phyloP scores from a whole-genome alignment of 345 rosid species.

The Hevea brasiliensis region DNA sequence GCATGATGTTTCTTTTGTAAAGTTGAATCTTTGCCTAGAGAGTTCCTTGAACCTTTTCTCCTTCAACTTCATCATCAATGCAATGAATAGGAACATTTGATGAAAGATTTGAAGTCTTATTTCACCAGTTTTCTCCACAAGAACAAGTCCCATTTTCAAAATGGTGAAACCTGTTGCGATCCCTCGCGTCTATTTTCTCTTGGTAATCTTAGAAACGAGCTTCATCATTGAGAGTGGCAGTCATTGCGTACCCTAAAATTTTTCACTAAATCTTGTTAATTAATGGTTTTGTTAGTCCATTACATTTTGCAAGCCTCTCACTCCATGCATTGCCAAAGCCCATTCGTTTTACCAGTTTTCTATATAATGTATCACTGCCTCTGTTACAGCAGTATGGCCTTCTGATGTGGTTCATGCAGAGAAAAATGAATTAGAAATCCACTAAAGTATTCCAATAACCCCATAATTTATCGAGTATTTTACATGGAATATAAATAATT shows the following conservation, averaged over 20 bases:
- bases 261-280: slow-evolving; percentile 35
- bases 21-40: no score
- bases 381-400: slow-evolving; percentile 40
- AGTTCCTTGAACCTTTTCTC: no score
- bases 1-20: no score
- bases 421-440: no score
- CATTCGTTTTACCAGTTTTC: slow-evolving; percentile 36
- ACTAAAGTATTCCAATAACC: no score
- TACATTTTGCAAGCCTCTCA: slow-evolving; percentile 44
- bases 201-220: slow-evolving; percentile 32
- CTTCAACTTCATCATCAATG: no score
- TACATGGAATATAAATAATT: no score
- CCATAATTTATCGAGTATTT: no score
- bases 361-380: slow-evolving; percentile 38
- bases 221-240: slow-evolving; percentile 42
- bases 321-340: slow-evolving; percentile 40
- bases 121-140: slow-evolving; percentile 42
- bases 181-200: slow-evolving; percentile 40
- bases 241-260: slow-evolving; percentile 42
- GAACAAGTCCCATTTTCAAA: slow-evolving; percentile 42
- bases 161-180: slow-evolving; percentile 42
- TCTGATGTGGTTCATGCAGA: no score
- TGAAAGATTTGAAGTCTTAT: not conserved
- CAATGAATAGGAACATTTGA: no score
- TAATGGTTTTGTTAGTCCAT: slow-evolving; percentile 33